Evolutionary conservation across 2,329 filamentous ascomycete species (phyloP).

Genomic region (Teratosphaeria nubilosa): DNA sequence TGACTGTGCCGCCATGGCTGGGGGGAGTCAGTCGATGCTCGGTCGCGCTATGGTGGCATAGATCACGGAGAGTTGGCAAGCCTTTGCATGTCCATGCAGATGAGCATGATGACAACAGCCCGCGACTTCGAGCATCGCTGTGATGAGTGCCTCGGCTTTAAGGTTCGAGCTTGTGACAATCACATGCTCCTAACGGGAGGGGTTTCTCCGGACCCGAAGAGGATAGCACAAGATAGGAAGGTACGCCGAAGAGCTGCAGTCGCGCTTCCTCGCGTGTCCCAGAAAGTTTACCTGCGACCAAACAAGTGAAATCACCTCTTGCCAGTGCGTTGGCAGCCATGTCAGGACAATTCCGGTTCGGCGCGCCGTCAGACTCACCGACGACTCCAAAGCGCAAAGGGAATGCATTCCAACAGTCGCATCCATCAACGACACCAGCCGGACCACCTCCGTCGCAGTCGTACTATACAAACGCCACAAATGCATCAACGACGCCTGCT

Average conservation of each 20-base stretch:
- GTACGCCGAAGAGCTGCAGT: not conserved
- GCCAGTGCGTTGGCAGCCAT: not conserved
- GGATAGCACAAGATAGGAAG: not conserved
- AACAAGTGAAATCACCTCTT: not conserved
- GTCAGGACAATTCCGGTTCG: not conserved
- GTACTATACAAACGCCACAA: conserved; percentile 10
- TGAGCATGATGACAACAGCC: not conserved
- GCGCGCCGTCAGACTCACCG: conserved; percentile 4
- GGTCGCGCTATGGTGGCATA: not conserved
- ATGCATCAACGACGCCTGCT: conserved; percentile 25
- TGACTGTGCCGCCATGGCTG: conserved; percentile 73
- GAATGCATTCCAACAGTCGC: conserved; percentile 2
- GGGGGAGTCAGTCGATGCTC: not conserved
- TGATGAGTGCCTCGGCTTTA: not conserved
- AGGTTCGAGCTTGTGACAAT: not conserved
- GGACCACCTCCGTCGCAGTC: conserved; percentile 25
- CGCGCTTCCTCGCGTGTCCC: not conserved
- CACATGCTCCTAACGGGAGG: not conserved
- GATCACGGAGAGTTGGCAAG: not conserved
- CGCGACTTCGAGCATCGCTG: not conserved
- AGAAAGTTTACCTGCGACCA: not conserved
- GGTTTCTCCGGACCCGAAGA: not conserved
- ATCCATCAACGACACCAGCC: conserved; percentile 28
- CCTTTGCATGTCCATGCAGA: not conserved
- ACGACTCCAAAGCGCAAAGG: conserved; percentile 19